Conservation (phyloP, 2,329 filamentous ascomycete species). For the Colletotrichum spaethianum region DNA sequence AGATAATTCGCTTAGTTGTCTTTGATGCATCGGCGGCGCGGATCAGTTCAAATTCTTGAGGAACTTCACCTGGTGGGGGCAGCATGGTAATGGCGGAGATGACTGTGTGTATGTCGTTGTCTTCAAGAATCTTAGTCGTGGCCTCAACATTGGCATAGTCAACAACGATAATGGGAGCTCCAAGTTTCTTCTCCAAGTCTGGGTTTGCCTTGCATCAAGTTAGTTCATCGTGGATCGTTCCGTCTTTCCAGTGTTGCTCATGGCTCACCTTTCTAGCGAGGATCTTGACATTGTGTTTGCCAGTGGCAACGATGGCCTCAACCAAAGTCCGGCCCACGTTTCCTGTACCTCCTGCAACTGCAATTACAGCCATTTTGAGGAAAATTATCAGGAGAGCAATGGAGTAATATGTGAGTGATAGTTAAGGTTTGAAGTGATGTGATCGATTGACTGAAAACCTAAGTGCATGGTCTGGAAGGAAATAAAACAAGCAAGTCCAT, state of each 20-base stretch:
- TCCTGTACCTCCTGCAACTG: constrained; percentile 62
- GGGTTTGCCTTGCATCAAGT: constrained; percentile 36
- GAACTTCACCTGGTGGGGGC: constrained; percentile 44
- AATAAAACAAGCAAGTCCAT: not conserved
- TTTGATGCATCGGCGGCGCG: constrained; percentile 56
- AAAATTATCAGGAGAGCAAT: not conserved
- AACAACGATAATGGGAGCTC: constrained; percentile 45
- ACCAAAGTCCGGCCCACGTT: constrained; percentile 62
- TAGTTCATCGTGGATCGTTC: not conserved
- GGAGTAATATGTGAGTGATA: not conserved
- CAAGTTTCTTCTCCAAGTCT: constrained; percentile 44
- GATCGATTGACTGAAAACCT: not conserved
- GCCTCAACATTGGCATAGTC: constrained; percentile 47
- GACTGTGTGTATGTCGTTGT: constrained; percentile 59
- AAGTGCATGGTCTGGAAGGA: too few relatives aligned
- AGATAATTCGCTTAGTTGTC: constrained; percentile 57
- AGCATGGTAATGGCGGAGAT: constrained; percentile 58
- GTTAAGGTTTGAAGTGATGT: not conserved
- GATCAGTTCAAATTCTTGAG: constrained; percentile 59
- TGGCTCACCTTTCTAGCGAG: constrained; percentile 56
- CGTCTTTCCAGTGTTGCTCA: not conserved
- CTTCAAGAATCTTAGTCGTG: constrained; percentile 46
- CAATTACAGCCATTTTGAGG: constrained; percentile 50
- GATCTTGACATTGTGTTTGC: constrained; percentile 56
- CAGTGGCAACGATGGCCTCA: constrained; percentile 54